Conservation (phyloP, 768 basidiomycete species). For the Thelephora ganbajun region DNA sequence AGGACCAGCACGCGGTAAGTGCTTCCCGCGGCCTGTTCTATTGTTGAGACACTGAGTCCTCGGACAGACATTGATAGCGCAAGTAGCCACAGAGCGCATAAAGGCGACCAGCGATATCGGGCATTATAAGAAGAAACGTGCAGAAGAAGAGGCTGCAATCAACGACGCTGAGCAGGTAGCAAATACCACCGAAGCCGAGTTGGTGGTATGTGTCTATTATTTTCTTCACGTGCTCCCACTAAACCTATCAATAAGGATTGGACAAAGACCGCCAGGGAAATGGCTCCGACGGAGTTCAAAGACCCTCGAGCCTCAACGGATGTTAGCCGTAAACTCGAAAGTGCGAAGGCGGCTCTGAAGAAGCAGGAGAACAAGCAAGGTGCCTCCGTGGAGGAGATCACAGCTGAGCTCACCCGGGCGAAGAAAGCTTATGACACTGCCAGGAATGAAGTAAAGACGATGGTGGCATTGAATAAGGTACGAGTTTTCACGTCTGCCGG, state of each 20-base stretch:
- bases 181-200: slow-evolving; percentile 45
- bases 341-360: slow-evolving; percentile 47
- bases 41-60: slow-evolving; percentile 2
- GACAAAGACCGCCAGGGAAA: slow-evolving; percentile 48
- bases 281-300: slow-evolving; percentile 38
- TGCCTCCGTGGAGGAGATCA: slow-evolving; percentile 65
- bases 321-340: slow-evolving; percentile 48
- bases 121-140: slow-evolving; percentile 39
- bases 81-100: slow-evolving; percentile 34
- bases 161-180: slow-evolving; percentile 29
- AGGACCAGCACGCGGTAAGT: slow-evolving; percentile 31
- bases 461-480: slow-evolving; percentile 55
- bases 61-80: slow-evolving; percentile 33
- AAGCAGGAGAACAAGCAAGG: slow-evolving; percentile 60
- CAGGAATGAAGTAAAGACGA: slow-evolving; percentile 46
- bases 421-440: slow-evolving; percentile 45
- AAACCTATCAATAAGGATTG: slow-evolving; percentile 30
- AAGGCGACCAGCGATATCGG: slow-evolving; percentile 32
- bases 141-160: slow-evolving; percentile 32
- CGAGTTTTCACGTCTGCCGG: slow-evolving; percentile 4
- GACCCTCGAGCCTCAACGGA: slow-evolving; percentile 40
- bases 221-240: neutral
- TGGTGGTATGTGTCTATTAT: slow-evolving; percentile 29
- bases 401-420: slow-evolving; percentile 52
- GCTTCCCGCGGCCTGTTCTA: neutral